Conservation (phyloP, 352 stramenopile species). For the Elongisporangium undulatum region DNA sequence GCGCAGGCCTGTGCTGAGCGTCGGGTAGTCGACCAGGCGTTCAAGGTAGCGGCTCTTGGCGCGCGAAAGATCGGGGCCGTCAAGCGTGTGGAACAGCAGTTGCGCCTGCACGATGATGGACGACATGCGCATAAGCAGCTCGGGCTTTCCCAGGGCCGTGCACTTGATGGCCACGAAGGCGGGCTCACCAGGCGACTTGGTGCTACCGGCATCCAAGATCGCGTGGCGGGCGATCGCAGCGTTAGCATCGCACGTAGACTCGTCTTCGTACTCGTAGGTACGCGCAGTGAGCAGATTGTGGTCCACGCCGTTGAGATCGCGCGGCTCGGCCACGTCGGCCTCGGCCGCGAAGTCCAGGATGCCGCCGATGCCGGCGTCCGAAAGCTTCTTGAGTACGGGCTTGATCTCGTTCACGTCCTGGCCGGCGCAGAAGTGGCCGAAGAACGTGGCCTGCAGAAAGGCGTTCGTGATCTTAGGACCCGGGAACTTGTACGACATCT, state of each 20-base stretch:
- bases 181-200: conserved; percentile 33
- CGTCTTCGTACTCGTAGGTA: conserved; percentile 96
- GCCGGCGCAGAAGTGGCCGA: conserved; percentile 96
- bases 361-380: conserved; percentile 82
- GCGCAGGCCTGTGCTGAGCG: conserved; percentile 59
- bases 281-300: conserved; percentile 86
- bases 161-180: conserved; percentile 97
- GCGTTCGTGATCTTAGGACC: conserved; percentile 85
- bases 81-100: conserved; percentile 91
- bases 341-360: conserved; percentile 99
- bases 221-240: conserved; percentile 80
- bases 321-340: conserved; percentile 81
- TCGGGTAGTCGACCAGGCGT: conserved; percentile 77
- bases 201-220: conserved; percentile 65
- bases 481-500: conserved; percentile 76
- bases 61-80: conserved; percentile 77
- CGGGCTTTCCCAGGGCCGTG: conserved; percentile 95
- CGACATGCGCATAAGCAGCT: conserved; percentile 94
- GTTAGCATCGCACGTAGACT: conserved; percentile 92
- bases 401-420: conserved; percentile 85
- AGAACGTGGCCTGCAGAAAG: conserved; percentile 93
- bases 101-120: conserved; percentile 90
- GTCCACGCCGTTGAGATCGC: conserved; percentile 68
- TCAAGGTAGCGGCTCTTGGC: conserved; percentile 78
- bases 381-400: conserved; percentile 72